Base-by-base conservation (phyloP, 805 yeast species). In the Saturnispora halmiae region DNA sequence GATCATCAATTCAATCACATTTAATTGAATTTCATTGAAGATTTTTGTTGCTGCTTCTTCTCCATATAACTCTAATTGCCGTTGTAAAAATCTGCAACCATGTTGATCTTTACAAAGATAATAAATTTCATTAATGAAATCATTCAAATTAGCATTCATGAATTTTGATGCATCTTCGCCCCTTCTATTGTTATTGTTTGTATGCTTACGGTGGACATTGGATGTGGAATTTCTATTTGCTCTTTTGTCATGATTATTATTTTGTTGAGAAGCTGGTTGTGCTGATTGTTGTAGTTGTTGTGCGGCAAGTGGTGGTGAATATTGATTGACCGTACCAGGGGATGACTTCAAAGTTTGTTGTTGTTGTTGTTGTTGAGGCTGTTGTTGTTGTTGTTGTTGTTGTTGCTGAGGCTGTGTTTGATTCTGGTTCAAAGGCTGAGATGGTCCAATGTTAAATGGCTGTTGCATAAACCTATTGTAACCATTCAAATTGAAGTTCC, bases 21-120 rank as follows among this genome's bases (percentile, higher is more conserved):
- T 80, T 28, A 72, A 65, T 49, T 77, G 74, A 33, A 86, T 82
- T 58, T 92, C 96, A 43, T 76, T 75, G 62, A 86, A 88, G 36
- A 92, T 84, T 55, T 77, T 65, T 24, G 81, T 72, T 7, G 88
- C 81, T 11, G 82, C 84, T 36, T 69, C 64, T n/a, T 66, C 60
- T 25, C 72, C 75, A 9, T 73, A 72, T 34, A 69, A 58, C 51
- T 86, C 95, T 49, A 92, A 68, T 58, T 87, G 94, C 47, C 82
- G 76, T 62, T 90, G 98, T 47, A 90, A 65, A 58, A 83, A 87
- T 44, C 98, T 70, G 58, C 97, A 90, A 7, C 98, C 97, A 57
- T 90, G 96, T 63, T 90, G 97, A 58, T 90, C 98, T 55, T 80
- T 85, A 64, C 97, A 88, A 47, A 92, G 67, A 1, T 83, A 71